phyloP scores from a whole-genome alignment of 176 grass and related monocot genomes.

The Aegilops tauschii region DNA sequence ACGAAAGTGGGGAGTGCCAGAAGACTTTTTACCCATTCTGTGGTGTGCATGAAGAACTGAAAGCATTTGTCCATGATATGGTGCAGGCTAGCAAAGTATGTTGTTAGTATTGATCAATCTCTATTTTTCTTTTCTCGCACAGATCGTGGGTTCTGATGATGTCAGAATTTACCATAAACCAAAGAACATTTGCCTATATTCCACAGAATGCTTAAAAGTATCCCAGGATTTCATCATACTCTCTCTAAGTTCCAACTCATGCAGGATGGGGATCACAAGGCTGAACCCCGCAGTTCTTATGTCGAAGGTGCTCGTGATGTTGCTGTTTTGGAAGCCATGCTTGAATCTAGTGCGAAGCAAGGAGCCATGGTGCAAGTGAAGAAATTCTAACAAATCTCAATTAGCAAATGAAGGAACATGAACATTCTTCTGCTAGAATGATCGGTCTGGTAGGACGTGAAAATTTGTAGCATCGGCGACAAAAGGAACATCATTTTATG shows the following conservation, averaged over 20 bases:
- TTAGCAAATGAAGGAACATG: background rate
- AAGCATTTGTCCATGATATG: conserved; percentile 86
- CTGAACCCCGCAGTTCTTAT: conserved; percentile 69
- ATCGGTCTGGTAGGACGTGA: background rate
- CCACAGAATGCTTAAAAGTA: background rate
- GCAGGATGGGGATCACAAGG: conserved; percentile 64
- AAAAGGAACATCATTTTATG: background rate
- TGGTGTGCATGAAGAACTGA: conserved; percentile 93
- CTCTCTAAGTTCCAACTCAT: background rate
- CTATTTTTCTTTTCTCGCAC: background rate
- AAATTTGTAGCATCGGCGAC: background rate
- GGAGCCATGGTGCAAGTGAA: conserved; percentile 66
- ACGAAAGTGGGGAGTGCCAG: conserved; percentile 60
- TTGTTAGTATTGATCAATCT: background rate
- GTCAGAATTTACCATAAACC: background rate
- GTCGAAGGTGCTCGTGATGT: conserved; percentile 80
- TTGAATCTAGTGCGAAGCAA: conserved; percentile 74
- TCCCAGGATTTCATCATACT: conserved; percentile 6
- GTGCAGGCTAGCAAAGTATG: conserved; percentile 54
- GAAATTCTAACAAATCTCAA: conserved; percentile 43
- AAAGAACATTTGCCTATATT: background rate
- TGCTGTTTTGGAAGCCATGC: conserved; percentile 93
- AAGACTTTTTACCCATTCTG: conserved; percentile 83
- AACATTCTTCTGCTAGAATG: background rate
- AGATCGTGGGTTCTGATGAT: background rate